A percentile compares a stretch with the other conserved stretches of the same genome.
Evolutionary conservation across 2,329 filamentous ascomycete genomes (phyloP).

Genomic region (Lachnellula arida): DNA sequence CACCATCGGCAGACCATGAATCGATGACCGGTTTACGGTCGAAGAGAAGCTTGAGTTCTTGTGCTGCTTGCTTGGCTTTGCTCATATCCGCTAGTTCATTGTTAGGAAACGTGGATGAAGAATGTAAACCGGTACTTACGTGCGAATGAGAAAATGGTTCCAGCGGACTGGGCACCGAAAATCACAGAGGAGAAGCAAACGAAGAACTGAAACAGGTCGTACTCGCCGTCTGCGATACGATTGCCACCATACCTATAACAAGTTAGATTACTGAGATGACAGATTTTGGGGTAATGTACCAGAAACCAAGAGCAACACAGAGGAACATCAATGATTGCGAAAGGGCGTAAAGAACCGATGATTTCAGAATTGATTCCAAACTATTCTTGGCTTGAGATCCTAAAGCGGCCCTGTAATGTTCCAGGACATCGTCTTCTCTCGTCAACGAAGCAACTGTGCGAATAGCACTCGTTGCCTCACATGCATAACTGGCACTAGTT

Average conservation of each 20-base stretch:
- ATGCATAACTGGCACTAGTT: slow-evolving; percentile 78
- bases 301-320: slow-evolving; percentile 84
- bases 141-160: slow-evolving; percentile 82
- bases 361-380: slow-evolving; percentile 68
- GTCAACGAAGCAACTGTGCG: slow-evolving; percentile 90
- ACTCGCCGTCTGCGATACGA: slow-evolving; percentile 66
- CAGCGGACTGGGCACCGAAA: slow-evolving; percentile 88
- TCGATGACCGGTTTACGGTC: slow-evolving; percentile 80
- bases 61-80: slow-evolving; percentile 81
- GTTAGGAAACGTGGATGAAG: neutral
- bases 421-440: slow-evolving; percentile 74
- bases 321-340: slow-evolving; percentile 82
- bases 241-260: slow-evolving; percentile 62
- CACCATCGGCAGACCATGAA: slow-evolving; percentile 69
- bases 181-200: slow-evolving; percentile 83
- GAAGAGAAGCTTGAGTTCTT: slow-evolving; percentile 75
- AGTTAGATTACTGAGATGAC: neutral
- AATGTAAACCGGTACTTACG: slow-evolving; percentile 33
- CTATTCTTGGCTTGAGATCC: slow-evolving; percentile 62
- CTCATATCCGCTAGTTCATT: slow-evolving; percentile 65
- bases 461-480: slow-evolving; percentile 90
- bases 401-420: slow-evolving; percentile 64
- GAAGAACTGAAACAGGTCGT: slow-evolving; percentile 83
- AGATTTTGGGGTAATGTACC: slow-evolving; percentile 38
- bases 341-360: slow-evolving; percentile 73